Conservation (phyloP, 2,329 filamentous ascomycete genomes). For the Diaporthe ilicicola region DNA sequence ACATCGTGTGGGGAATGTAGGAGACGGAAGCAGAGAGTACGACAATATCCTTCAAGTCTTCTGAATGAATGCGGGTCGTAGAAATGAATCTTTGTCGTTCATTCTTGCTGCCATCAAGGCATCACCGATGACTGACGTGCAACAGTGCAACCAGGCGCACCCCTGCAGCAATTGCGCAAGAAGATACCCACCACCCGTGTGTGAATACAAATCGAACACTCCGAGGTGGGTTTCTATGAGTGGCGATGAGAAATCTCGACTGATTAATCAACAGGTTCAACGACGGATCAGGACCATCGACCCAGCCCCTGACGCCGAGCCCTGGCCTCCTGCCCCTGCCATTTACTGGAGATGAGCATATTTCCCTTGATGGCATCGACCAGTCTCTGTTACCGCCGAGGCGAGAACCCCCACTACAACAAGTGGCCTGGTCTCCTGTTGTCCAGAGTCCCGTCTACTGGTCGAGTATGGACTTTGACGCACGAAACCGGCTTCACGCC, state of each 20-base stretch:
- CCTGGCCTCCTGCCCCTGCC: slow-evolving; percentile 31
- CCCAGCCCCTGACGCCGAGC: not conserved
- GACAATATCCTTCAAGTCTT: slow-evolving; percentile 8
- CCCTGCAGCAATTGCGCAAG: slow-evolving; percentile 63
- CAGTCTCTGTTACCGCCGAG: slow-evolving; percentile 33
- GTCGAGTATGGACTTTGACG: not conserved
- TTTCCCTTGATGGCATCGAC: slow-evolving; percentile 32
- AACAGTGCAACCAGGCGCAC: slow-evolving; percentile 61
- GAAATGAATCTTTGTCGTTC: not conserved
- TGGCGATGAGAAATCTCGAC: not conserved
- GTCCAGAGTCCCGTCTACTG: not conserved
- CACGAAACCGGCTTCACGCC: not conserved
- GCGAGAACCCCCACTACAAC: not conserved
- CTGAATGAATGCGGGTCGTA: not conserved
- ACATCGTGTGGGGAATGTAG: slow-evolving; percentile 61
- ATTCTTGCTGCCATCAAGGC: not conserved
- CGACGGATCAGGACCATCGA: not conserved
- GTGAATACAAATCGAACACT: slow-evolving; percentile 51
- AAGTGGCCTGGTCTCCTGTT: not conserved
- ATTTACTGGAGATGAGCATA: slow-evolving; percentile 22
- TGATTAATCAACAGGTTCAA: slow-evolving; percentile 7
- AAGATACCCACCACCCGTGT: slow-evolving; percentile 59
- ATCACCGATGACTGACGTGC: slow-evolving; percentile 8
- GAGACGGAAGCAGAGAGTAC: slow-evolving; percentile 60
- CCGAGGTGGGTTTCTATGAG: slow-evolving; percentile 37